phyloP scores from a whole-genome alignment of 2,329 filamentous ascomycete genomes.

The Amauroascus niger region DNA sequence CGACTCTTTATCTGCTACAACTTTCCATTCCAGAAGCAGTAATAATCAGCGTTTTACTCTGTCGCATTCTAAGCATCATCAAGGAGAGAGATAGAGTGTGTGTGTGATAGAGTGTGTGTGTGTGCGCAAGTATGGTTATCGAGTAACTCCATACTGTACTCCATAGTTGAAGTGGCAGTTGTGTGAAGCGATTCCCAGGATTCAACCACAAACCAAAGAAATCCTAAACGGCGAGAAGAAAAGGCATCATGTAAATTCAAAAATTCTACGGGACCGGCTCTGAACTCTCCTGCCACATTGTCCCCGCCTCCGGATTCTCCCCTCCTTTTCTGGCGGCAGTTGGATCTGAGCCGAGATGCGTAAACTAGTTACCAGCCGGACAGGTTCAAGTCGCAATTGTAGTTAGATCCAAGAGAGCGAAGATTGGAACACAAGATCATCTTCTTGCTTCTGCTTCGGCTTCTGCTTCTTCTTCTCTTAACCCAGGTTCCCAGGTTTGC shows the following conservation, averaged over 20 bases:
- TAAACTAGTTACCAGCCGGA: too few relatives aligned
- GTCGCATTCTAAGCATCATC: background rate
- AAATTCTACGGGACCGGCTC: background rate
- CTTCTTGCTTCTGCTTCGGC: too few relatives aligned
- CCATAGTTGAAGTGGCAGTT: background rate
- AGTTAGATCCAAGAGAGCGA: background rate
- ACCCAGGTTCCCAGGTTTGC: background rate
- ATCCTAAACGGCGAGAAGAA: too few relatives aligned
- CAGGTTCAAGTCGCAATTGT: too few relatives aligned
- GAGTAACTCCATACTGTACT: background rate
- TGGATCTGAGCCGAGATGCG: constrained; percentile 2
- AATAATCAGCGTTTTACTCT: constrained; percentile 3
- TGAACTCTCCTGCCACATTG: background rate
- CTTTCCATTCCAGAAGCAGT: constrained; percentile 4
- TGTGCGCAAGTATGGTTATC: too few relatives aligned
- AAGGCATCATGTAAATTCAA: too few relatives aligned
- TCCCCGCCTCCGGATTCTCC: constrained; percentile 7
- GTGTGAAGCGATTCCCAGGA: background rate
- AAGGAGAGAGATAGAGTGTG: background rate
- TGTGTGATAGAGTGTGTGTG: too few relatives aligned
- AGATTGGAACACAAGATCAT: too few relatives aligned
- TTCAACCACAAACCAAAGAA: background rate
- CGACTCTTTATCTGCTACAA: background rate
- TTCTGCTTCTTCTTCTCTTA: background rate
- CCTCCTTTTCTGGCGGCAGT: background rate